A percentile compares a stretch with the other conserved stretches of the same genome.
Evolutionary conservation across 1,139 yeast species (phyloP).

Genomic region (Meyerozyma elateridarum): DNA sequence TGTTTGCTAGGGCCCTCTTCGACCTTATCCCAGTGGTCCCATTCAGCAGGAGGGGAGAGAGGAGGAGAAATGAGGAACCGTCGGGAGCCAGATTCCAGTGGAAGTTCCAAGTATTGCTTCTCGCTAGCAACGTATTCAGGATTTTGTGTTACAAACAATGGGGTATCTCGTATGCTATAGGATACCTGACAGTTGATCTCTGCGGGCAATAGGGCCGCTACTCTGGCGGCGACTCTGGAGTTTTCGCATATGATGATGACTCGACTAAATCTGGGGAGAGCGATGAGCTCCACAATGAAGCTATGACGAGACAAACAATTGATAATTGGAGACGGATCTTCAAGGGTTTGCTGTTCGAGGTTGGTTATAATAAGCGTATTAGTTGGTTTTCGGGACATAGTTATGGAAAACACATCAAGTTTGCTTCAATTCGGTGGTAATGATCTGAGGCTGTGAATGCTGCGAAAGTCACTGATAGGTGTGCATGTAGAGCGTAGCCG

Average conservation of each 20-base stretch:
- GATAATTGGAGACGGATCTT: constrained; percentile 24
- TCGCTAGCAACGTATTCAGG: constrained; percentile 5
- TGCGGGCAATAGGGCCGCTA: background rate
- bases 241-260: constrained; percentile 32
- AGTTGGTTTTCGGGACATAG: constrained; percentile 20
- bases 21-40: constrained; percentile 42
- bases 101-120: constrained; percentile 36
- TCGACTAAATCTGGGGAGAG: constrained; percentile 32
- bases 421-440: no score
- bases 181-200: constrained; percentile 15
- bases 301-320: constrained; percentile 23
- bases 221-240: constrained; percentile 16
- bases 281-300: constrained; percentile 30
- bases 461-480: no score
- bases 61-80: constrained; percentile 46
- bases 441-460: no score
- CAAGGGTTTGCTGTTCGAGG: constrained; percentile 17
- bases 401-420: no score
- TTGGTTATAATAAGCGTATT: constrained; percentile 40
- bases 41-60: constrained; percentile 42
- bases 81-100: constrained; percentile 35
- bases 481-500: no score
- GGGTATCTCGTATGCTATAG: constrained; percentile 32
- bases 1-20: constrained; percentile 42
- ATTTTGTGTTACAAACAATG: background rate